Conservation (phyloP, 2,329 filamentous ascomycete genomes). For the Trichoderma endophyticum region DNA sequence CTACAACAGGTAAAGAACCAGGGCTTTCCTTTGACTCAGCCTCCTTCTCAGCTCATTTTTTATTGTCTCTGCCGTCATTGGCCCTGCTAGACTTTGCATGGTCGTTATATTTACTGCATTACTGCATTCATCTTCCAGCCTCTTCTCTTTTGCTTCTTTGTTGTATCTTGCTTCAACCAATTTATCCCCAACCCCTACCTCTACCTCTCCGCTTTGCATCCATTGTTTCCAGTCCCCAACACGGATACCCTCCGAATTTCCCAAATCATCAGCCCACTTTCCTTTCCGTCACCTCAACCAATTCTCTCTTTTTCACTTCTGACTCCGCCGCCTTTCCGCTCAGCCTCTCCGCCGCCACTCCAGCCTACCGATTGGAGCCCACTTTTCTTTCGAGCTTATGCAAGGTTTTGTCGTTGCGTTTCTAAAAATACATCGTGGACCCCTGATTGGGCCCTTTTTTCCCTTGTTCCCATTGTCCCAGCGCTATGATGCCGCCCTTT, state of each 20-base stretch:
- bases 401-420: background rate
- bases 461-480: background rate
- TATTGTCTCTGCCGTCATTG: background rate
- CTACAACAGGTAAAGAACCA: background rate
- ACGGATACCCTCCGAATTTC: background rate
- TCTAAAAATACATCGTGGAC: constrained; percentile 7
- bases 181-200: background rate
- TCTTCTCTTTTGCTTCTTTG: background rate
- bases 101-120: background rate
- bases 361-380: background rate
- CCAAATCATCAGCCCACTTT: background rate
- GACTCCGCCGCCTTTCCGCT: constrained; percentile 6
- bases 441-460: background rate
- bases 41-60: background rate
- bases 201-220: background rate
- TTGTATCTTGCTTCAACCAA: background rate
- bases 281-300: background rate
- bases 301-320: background rate
- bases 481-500: background rate
- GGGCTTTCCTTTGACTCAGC: background rate
- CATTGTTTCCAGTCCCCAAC: background rate
- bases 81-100: background rate
- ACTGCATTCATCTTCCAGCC: background rate
- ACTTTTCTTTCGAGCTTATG: background rate
- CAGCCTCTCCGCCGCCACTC: constrained; percentile 15